Percentiles rank a stretch among this genome's conserved stretches.
These are phyloP conservation scores for Mortierella alpina DNA, from an alignment of 192 early-diverging fungal genomes.

Conservation along the genomic window DNA sequence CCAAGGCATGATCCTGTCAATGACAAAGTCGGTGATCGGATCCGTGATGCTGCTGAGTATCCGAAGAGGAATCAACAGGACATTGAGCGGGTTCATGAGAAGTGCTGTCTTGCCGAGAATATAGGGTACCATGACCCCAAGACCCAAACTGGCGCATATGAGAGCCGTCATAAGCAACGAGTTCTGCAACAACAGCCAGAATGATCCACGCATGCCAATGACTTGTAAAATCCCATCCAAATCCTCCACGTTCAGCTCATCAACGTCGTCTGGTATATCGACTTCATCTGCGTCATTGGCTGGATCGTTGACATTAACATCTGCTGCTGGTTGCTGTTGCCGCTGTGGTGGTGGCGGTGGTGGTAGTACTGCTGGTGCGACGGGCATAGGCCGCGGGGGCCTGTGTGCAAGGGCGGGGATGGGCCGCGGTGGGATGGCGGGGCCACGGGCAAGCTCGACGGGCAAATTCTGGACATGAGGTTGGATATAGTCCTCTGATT, in stretches of 20 bases:
- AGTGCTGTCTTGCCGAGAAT: constrained; percentile 66
- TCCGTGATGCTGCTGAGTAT: constrained; percentile 77
- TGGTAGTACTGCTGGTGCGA: background rate
- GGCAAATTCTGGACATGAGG: too few species aligned
- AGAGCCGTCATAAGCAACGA: constrained; percentile 80
- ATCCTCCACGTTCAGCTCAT: constrained; percentile 69
- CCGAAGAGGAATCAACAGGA: constrained; percentile 59
- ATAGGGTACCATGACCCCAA: constrained; percentile 83
- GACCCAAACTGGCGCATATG: constrained; percentile 74
- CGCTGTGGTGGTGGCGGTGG: background rate
- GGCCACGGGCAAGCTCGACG: background rate
- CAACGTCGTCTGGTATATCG: constrained; percentile 51
- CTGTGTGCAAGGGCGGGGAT: background rate
- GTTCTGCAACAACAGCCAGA: constrained; percentile 80
- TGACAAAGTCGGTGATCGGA: constrained; percentile 74
- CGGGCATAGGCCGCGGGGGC: background rate
- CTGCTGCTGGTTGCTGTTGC: background rate
- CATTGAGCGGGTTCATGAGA: constrained; percentile 63
- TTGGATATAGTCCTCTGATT: constrained; percentile 7
- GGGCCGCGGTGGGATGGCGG: background rate
- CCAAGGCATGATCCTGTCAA: constrained; percentile 65
- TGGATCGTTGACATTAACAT: background rate
- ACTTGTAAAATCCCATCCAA: constrained; percentile 83
- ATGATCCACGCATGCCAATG: constrained; percentile 87
- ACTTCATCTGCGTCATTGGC: background rate